phyloP scores from a whole-genome alignment of 129 eudicot genomes.

The Pulicaria dysenterica region DNA sequence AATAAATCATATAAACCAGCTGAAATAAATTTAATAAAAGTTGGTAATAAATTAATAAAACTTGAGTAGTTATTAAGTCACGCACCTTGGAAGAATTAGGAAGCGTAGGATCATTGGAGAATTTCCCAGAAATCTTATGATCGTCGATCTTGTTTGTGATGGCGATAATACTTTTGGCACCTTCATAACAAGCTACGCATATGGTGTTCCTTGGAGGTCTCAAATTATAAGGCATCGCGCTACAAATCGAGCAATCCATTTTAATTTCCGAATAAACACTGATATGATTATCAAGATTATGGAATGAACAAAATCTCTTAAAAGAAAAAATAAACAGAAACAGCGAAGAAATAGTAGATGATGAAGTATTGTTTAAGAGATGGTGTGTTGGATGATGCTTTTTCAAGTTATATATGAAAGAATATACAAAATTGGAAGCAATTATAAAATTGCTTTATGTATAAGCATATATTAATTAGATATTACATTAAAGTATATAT shows the following conservation, averaged over 20 bases:
- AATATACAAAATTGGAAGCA: slow-evolving; percentile 48
- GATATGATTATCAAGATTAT: background rate
- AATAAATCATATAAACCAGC: background rate
- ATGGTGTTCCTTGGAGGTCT: slow-evolving; percentile 97
- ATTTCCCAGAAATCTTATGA: slow-evolving; percentile 46
- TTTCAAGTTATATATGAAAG: slow-evolving; percentile 38
- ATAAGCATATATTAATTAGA: slow-evolving; percentile 45
- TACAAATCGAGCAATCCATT: slow-evolving; percentile 93
- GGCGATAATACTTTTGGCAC: slow-evolving; percentile 81
- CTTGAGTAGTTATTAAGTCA: background rate
- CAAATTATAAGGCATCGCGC: slow-evolving; percentile 79
- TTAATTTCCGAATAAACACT: background rate
- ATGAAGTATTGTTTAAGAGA: slow-evolving; percentile 39
- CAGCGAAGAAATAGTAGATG: slow-evolving; percentile 18
- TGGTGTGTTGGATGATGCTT: slow-evolving; percentile 34
- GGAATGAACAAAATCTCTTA: background rate
- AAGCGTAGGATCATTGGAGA: slow-evolving; percentile 26
- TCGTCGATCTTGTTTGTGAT: slow-evolving; percentile 60
- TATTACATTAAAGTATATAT: slow-evolving; percentile 28
- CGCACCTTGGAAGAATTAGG: slow-evolving; percentile 76
- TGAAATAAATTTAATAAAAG: no score
- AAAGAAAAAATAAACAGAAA: slow-evolving; percentile 14
- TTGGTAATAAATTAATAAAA: background rate
- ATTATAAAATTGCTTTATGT: slow-evolving; percentile 48
- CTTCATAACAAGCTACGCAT: slow-evolving; percentile 91